These are phyloP conservation scores for Microthyrium microscopicum DNA, from an alignment of 2,329 filamentous ascomycete species.

Conservation along the genomic window DNA sequence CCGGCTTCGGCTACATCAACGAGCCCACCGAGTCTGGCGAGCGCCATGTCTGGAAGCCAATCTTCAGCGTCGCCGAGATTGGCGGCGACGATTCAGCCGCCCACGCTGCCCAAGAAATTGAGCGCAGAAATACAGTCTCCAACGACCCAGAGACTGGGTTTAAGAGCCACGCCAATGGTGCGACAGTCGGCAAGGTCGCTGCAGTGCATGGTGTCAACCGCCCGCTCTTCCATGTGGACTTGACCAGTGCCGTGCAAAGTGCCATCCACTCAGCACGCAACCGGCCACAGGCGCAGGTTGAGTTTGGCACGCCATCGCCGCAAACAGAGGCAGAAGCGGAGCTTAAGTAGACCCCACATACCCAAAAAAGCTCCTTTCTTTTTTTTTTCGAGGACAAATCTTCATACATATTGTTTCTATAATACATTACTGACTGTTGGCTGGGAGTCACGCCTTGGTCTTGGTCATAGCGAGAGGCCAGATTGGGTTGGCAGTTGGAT, in stretches of 20 bases:
- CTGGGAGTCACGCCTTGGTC: too few relatives aligned
- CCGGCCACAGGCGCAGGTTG: too few relatives aligned
- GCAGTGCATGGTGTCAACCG: constrained; percentile 74
- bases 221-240: constrained; percentile 85
- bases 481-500: too few relatives aligned
- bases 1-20: constrained; percentile 67
- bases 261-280: constrained; percentile 62
- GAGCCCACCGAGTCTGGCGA: constrained; percentile 30
- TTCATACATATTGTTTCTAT: too few relatives aligned
- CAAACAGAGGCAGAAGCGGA: too few relatives aligned
- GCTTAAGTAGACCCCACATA: too few relatives aligned
- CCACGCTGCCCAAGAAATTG: constrained; percentile 39
- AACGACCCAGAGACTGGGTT: constrained; percentile 1
- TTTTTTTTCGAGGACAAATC: too few relatives aligned
- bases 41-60: constrained; percentile 70
- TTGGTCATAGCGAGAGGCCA: too few relatives aligned
- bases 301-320: too few relatives aligned
- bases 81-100: constrained; percentile 55
- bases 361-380: too few relatives aligned
- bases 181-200: constrained; percentile 30
- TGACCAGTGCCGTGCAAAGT: constrained; percentile 76
- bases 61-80: constrained; percentile 84
- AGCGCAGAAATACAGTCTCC: neutral
- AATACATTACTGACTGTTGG: too few relatives aligned
- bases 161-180: constrained; percentile 11